phyloP scores from a whole-genome alignment of 129 eudicot species.

The Daucus carota region DNA sequence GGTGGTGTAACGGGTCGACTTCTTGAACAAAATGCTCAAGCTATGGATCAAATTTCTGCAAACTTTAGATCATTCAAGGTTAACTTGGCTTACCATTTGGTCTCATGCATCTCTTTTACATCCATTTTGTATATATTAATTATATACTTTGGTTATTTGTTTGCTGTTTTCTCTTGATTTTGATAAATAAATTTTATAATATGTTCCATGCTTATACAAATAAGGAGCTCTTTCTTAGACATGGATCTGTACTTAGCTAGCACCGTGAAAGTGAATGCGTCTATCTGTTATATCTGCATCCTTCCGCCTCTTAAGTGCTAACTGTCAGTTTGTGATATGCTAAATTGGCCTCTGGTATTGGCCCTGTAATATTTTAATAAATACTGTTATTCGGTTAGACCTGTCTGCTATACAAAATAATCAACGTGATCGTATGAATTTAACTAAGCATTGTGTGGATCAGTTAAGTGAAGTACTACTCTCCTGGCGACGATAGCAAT shows the following conservation, averaged over 20 bases:
- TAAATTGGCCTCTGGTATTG: neutral
- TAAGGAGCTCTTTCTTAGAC: neutral
- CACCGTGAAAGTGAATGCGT: neutral
- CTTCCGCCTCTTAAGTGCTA: neutral
- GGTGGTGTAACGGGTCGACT: constrained; percentile 16
- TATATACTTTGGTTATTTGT: neutral
- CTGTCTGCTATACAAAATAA: neutral
- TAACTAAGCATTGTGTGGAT: neutral
- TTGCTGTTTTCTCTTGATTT: neutral
- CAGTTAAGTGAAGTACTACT: neutral
- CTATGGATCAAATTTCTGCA: constrained; percentile 16
- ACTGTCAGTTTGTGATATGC: neutral
- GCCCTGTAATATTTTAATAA: neutral
- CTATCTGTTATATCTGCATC: neutral
- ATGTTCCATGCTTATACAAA: neutral
- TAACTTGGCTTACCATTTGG: neutral
- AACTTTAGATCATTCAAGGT: constrained; percentile 13
- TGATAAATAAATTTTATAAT: neutral
- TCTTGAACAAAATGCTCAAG: constrained; percentile 22
- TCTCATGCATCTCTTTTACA: neutral
- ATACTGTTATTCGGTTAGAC: neutral
- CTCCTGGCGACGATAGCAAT: neutral
- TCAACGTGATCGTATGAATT: neutral
- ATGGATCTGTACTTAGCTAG: neutral
- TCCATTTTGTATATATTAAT: neutral